Evolutionary conservation across 352 stramenopile genomes (phyloP), one percentile per base, ranked within the genome.

Genomic region (Phytophthora ramorum): DNA sequence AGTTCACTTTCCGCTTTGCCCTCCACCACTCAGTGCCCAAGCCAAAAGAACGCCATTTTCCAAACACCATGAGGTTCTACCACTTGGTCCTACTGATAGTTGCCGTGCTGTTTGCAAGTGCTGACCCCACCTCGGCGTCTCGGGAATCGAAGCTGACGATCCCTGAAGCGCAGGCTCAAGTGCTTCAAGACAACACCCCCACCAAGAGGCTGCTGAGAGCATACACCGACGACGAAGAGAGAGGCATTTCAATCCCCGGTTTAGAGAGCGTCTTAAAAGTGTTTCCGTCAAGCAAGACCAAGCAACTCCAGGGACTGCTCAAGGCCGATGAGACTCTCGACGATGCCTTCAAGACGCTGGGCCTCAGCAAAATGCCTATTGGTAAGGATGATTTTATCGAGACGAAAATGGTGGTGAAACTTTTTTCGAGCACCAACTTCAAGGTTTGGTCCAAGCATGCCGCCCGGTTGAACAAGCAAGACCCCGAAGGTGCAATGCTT

Each of bases 361-460:
- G 24, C 1, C 44, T 50, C 22, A 50, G 22, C 44, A 35, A 30
- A 35, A 35, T 50, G 20, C 13, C 44, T 19, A 30, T 34, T 14
- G 44, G 44, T 8, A 50, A 50, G 10, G 35, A 50, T 19, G 44
- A 28, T 7, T 30, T 50, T 16, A 34, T 50, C 44, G 44, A 50
- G 16, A 40, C 24, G 13, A 40, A 38, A 40, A 52, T n/a, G n/a
- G n/a, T n/a, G n/a, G n/a, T n/a, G n/a, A n/a, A n/a, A n/a, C n/a
- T n/a, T n/a, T n/a, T n/a, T 22, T 40, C 46, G 26, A 52, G 26
- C 46, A 7, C 10, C 17, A 40, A 40, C 24, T 52, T 52, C 26
- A 52, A 52, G 46, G 24, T 38, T 17, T 52, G 46, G 46, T 52
- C 12, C 24, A 22, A 40, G 24, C 12, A 52, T 40, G 46, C 16